These are phyloP conservation scores for Penstemon newberryi DNA, from an alignment of 257 asterid species.

Conservation along the genomic window DNA sequence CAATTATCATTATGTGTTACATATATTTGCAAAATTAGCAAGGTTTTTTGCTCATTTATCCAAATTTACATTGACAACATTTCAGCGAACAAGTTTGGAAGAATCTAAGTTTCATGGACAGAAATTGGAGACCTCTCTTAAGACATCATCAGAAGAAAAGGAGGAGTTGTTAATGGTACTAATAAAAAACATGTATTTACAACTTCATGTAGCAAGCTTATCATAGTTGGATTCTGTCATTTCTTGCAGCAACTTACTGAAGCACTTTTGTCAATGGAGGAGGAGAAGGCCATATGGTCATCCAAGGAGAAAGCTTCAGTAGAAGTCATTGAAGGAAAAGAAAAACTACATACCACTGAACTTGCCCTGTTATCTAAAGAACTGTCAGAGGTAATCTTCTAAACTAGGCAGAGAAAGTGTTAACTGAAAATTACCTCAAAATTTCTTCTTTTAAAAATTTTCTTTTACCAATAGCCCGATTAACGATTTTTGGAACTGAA, in stretches of 20 bases:
- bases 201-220: conserved; percentile 4
- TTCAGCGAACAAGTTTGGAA: conserved; percentile 62
- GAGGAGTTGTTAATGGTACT: conserved; percentile 83
- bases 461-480: background rate
- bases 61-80: conserved; percentile 32
- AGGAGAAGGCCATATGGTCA: conserved; percentile 90
- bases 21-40: conserved; percentile 16
- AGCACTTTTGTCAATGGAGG: conserved; percentile 88
- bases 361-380: conserved; percentile 47
- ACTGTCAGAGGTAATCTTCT: conserved; percentile 62
- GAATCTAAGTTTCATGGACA: conserved; percentile 44
- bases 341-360: conserved; percentile 50
- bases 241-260: conserved; percentile 81
- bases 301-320: conserved; percentile 86
- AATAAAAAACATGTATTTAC: background rate
- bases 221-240: conserved; percentile 24
- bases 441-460: background rate
- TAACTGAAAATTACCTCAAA: background rate
- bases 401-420: conserved; percentile 5
- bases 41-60: conserved; percentile 17
- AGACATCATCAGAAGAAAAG: conserved; percentile 59
- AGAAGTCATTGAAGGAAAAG: conserved; percentile 60
- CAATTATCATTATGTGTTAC: background rate
- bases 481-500: too few relatives aligned
- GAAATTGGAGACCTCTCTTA: conserved; percentile 51